These are phyloP conservation scores for Barnettozyma wickerhamii DNA, from an alignment of 805 yeast species.

Conservation along the genomic window DNA sequence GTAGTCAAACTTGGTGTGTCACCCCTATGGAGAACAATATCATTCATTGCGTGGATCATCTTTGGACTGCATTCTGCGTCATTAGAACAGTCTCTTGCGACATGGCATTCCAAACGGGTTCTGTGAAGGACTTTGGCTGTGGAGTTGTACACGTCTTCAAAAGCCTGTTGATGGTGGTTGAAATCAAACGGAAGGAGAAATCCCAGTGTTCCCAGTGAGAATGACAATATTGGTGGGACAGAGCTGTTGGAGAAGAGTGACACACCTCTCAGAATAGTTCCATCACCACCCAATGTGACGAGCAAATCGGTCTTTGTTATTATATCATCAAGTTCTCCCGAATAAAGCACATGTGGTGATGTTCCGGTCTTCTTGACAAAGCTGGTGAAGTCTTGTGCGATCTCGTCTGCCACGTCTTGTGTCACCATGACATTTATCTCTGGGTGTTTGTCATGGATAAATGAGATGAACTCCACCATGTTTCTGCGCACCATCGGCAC, in stretches of 20 bases:
- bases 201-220: constrained; percentile 89
- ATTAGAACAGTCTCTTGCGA: constrained; percentile 31
- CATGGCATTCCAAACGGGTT: constrained; percentile 74
- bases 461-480: constrained; percentile 58
- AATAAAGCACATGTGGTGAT: constrained; percentile 42
- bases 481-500: constrained; percentile 59
- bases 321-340: constrained; percentile 57
- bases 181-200: constrained; percentile 86
- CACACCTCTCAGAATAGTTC: constrained; percentile 83
- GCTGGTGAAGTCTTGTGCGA: constrained; percentile 31
- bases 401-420: constrained; percentile 69
- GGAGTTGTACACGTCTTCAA: constrained; percentile 60
- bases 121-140: constrained; percentile 72
- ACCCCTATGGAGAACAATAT: constrained; percentile 84
- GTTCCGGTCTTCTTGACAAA: constrained; percentile 22
- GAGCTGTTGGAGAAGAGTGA: constrained; percentile 63
- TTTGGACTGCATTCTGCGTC: constrained; percentile 9
- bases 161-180: constrained; percentile 52
- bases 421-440: constrained; percentile 74
- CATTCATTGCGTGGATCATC: constrained; percentile 85
- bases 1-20: constrained; percentile 80
- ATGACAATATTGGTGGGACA: constrained; percentile 87
- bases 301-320: constrained; percentile 68
- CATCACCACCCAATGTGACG: constrained; percentile 95
- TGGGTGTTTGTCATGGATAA: constrained; percentile 59